Base-by-base conservation (phyloP, 805 yeast genomes). In the Lachancea thermotolerans region DNA sequence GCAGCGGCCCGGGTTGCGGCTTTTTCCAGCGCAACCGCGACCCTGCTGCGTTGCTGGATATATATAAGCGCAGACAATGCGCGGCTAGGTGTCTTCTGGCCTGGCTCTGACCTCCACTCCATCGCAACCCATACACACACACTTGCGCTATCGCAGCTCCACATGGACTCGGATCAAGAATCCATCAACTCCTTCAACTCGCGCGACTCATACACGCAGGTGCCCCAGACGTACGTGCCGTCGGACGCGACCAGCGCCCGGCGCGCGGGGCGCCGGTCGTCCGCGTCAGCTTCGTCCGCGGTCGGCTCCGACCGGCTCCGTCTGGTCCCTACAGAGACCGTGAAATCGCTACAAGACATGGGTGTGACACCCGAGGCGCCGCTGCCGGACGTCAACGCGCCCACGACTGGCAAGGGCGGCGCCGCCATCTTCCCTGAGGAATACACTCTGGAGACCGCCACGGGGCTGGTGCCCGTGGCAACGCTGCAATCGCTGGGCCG, bases 361-460 rank as follows among this genome's bases (percentile, higher is more conserved):
- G 93, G 93, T 46, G 55, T 85, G 12, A 69, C 77, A 5, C 64
- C 73, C n/a, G 70, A 67, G 3, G 69, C 77, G 0, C 80, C 85
- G 4, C 58, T 68, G 25, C 74, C 78, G 0, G 86, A 79, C 52
- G 66, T 80, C 34, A 74, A 75, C 52, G 74, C 79, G 37, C 84
- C 86, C 56, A 15, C 43, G 6, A 34, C 31, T 18, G 68, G 55
- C 55, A 69, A 62, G 39, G 67, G 59, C 33, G 39, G 38, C 12
- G 71, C 76, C 18, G 85, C 91, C 12, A 82, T 88, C 31, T 89
- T 89, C 72, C 96, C 96, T 8, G 96, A 89, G 70, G 96, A 89
- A 62, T 89, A 86, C 62, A 84, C 89, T 6, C 52, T 89, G 64
- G 96, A 89, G 69, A 89, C 96, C 0, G 74, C 75, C 43, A 86